Evolutionary conservation across 2,329 filamentous ascomycete genomes (phyloP).

Genomic region (Penicillium sp.): DNA sequence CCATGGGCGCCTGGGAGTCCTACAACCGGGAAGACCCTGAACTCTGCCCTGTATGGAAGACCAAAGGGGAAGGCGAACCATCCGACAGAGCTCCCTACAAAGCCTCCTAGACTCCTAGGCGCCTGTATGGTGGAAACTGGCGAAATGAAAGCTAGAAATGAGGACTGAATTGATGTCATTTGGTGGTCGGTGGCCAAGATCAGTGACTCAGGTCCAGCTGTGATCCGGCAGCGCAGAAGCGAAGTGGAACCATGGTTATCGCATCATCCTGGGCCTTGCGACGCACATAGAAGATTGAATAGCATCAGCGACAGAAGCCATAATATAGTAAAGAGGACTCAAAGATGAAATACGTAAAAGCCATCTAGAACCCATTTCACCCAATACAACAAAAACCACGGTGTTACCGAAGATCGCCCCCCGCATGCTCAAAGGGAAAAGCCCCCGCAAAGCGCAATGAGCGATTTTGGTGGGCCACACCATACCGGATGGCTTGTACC

Average conservation of each 20-base stretch:
- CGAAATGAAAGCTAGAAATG: neutral
- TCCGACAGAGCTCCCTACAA: neutral
- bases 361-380: conserved; percentile 2
- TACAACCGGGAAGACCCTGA: conserved; percentile 12
- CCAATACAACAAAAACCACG: neutral
- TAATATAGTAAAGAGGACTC: neutral
- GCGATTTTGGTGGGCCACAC: conserved; percentile 27
- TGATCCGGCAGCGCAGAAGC: conserved; percentile 14
- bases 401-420: conserved; percentile 15
- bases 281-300: neutral
- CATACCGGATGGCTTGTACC: conserved; percentile 19
- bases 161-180: conserved; percentile 1
- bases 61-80: neutral
- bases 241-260: conserved; percentile 25
- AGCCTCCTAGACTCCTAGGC: neutral
- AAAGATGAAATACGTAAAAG: neutral
- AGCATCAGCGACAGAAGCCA: neutral
- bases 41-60: conserved; percentile 17
- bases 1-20: conserved; percentile 11
- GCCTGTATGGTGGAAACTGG: neutral
- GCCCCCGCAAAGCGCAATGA: conserved; percentile 26
- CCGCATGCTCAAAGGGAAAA: conserved; percentile 30
- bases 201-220: neutral
- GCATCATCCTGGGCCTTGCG: conserved; percentile 15
- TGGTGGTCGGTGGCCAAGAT: neutral